Conservation (phyloP, 768 basidiomycete species). For the Trametes cubensis region DNA sequence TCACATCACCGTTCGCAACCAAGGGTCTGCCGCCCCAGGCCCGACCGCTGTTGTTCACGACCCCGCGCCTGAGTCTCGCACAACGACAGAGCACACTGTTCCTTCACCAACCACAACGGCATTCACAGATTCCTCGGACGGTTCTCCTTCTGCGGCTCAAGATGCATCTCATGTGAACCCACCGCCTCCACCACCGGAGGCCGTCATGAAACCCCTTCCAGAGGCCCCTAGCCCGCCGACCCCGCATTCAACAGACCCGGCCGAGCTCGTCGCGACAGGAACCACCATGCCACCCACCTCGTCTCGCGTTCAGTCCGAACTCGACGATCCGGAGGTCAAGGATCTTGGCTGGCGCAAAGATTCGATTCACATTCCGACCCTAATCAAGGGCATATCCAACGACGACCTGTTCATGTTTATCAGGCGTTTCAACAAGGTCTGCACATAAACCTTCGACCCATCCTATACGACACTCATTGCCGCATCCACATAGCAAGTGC, state of each 20-base stretch:
- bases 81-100: slow-evolving; percentile 2
- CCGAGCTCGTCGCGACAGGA: slow-evolving; percentile 9
- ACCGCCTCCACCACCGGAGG: slow-evolving; percentile 3
- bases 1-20: slow-evolving; percentile 1
- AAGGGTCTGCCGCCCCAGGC: not conserved
- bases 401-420: slow-evolving; percentile 44
- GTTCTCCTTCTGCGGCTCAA: not conserved
- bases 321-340: slow-evolving; percentile 33
- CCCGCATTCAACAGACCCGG: slow-evolving; percentile 3
- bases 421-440: slow-evolving; percentile 45
- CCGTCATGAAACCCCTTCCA: slow-evolving; percentile 18
- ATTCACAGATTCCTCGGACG: slow-evolving; percentile 4
- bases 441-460: not conserved
- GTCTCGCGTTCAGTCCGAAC: slow-evolving; percentile 18
- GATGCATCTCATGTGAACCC: slow-evolving; percentile 5
- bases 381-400: slow-evolving; percentile 41
- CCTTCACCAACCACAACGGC: slow-evolving; percentile 8
- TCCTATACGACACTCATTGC: not conserved
- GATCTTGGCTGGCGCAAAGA: slow-evolving; percentile 33
- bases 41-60: not conserved
- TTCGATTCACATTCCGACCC: slow-evolving; percentile 30
- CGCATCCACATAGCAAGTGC: slow-evolving; percentile 37
- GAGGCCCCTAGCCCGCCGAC: slow-evolving; percentile 8
- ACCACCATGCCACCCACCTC: slow-evolving; percentile 3
- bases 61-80: not conserved